Base-by-base conservation (phyloP, 306 rosid species). In the Acacia crassicarpa region DNA sequence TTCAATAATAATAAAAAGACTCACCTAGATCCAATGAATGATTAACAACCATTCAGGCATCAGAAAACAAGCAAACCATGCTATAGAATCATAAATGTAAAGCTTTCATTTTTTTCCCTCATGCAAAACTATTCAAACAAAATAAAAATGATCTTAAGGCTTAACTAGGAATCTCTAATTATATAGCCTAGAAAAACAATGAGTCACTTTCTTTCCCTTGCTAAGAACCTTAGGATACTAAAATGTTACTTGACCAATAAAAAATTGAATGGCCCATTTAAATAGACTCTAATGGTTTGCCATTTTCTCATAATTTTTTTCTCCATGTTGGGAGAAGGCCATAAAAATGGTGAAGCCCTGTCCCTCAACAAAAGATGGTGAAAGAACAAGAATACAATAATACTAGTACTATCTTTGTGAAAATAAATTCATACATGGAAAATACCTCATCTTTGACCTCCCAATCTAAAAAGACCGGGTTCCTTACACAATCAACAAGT, bases 371-470 rank as follows among this genome's bases (percentile, higher is more conserved):
- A 65, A 65, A 45, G 74, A 75, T 54, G 19, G 71, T 19, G 72
- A n/a, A 19, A 27, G 41, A 82, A 75, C 30, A 72, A 43, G 20
- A 70, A 43, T 70, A 77, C 22, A 86, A 70, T 62, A 46, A 44
- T 45, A 67, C 62, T 63, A 17, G 38, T 45, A 67, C 62, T 63
- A 17, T 33, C 51, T 62, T 30, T 17, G 11, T 35, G 67, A 83
- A 32, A 49, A 80, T n/a, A 76, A 19, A 84, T 61, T 30, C 11
- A 22, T 4, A 69, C 5, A 46, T 53, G 27, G 78, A 9, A 83
- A 51, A 80, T 92, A 96, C 99, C 99, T 94, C 98, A 86, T 96
- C 99, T 23, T 87, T 89, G 87, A 96, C 87, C 85, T 96, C 99
- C 99, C 99, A 96, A 62, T 94, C 97, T 91, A 96, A 83, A 92